Evolutionary conservation across 768 basidiomycete species (phyloP).

Genomic region (Agrocybe chaxingu): DNA sequence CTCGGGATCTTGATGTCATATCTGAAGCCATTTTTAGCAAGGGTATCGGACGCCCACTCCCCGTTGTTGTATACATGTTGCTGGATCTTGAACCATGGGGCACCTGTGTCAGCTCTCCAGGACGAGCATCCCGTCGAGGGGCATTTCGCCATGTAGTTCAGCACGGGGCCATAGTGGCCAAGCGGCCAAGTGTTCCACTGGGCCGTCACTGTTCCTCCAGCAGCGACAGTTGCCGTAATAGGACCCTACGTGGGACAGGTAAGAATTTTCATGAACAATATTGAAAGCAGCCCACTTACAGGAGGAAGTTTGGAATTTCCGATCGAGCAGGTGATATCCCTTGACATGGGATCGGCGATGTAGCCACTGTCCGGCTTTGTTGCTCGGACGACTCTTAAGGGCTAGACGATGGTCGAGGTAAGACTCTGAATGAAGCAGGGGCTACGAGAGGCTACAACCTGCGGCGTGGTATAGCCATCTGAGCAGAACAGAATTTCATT

Average conservation of each 20-base stretch:
- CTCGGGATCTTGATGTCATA: constrained; percentile 34
- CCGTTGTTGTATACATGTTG: constrained; percentile 32
- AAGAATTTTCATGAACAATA: background rate
- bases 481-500: background rate
- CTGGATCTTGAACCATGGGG: constrained; percentile 40
- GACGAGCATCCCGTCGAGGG: constrained; percentile 29
- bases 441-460: constrained; percentile 13
- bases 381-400: constrained; percentile 29
- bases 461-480: constrained; percentile 32
- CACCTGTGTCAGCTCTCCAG: constrained; percentile 32
- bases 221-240: constrained; percentile 31
- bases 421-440: background rate
- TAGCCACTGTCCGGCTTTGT: constrained; percentile 35
- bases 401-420: constrained; percentile 13
- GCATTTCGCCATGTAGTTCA: constrained; percentile 39
- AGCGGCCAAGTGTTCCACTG: constrained; percentile 39
- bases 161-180: constrained; percentile 36
- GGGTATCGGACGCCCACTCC: constrained; percentile 33
- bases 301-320: constrained; percentile 33
- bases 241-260: constrained; percentile 23
- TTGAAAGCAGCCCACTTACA: constrained; percentile 12
- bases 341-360: constrained; percentile 26
- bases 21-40: constrained; percentile 30
- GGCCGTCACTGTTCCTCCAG: constrained; percentile 29
- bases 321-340: constrained; percentile 35